These are phyloP conservation scores for Podila minutissima DNA, from an alignment of 192 early-diverging fungal genomes.

Conservation along the genomic window DNA sequence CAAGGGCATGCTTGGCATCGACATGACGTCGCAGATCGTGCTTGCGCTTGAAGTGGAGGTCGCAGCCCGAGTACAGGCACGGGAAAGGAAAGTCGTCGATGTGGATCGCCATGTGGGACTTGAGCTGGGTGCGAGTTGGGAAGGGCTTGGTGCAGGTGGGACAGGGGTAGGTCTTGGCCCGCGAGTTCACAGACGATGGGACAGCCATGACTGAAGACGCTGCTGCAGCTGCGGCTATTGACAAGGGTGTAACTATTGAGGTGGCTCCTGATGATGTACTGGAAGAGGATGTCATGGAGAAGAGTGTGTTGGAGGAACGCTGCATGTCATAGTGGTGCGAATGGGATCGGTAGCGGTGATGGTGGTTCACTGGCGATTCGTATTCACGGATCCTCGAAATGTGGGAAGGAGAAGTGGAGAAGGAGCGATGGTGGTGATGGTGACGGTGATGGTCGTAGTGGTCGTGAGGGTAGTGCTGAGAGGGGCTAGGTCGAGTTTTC, in stretches of 20 bases:
- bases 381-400: no score
- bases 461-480: neutral
- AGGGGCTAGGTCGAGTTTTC: neutral
- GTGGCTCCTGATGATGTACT: neutral
- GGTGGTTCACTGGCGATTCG: neutral
- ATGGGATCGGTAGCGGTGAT: neutral
- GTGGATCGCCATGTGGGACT: slow-evolving; percentile 53
- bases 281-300: neutral
- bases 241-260: slow-evolving; percentile 1
- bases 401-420: no score
- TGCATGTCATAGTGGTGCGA: neutral
- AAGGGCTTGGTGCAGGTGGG: slow-evolving; percentile 45
- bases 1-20: slow-evolving; percentile 48
- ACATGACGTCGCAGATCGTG: slow-evolving; percentile 57
- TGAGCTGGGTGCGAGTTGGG: slow-evolving; percentile 49
- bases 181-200: neutral
- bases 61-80: slow-evolving; percentile 43
- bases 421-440: neutral
- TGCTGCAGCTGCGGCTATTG: neutral
- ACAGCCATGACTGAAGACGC: slow-evolving; percentile 3
- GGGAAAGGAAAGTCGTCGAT: slow-evolving; percentile 49
- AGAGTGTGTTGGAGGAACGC: neutral
- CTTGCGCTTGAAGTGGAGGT: slow-evolving; percentile 52
- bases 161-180: slow-evolving; percentile 39
- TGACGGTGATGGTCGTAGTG: neutral